These are phyloP conservation scores for Apiospora saccharicola DNA, from an alignment of 2,329 filamentous ascomycete species.

Conservation along the genomic window DNA sequence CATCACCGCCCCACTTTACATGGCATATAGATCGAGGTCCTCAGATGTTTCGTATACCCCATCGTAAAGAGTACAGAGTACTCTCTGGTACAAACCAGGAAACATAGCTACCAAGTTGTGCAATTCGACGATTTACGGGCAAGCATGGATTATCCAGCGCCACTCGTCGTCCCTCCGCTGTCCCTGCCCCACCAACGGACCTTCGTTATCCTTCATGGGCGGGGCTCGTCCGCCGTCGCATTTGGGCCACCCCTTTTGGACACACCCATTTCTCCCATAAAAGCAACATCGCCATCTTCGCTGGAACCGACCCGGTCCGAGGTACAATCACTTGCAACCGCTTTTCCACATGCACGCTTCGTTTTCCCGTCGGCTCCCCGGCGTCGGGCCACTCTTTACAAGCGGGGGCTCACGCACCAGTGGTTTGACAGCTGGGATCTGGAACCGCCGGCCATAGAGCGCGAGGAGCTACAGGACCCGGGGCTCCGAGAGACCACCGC, in stretches of 20 bases:
- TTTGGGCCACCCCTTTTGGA: conserved; percentile 51
- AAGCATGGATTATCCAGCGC: conserved; percentile 23
- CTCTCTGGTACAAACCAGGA: too few species aligned
- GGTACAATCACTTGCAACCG: conserved; percentile 38
- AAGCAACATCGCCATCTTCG: not conserved
- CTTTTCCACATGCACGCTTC: conserved; percentile 54
- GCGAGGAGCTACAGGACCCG: conserved; percentile 44
- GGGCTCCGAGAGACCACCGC: conserved; percentile 52
- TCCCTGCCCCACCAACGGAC: conserved; percentile 49
- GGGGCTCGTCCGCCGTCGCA: conserved; percentile 50
- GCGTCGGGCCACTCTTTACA: conserved; percentile 48
- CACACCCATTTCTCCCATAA: conserved; percentile 24
- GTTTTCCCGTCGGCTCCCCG: conserved; percentile 58
- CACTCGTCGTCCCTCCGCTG: conserved; percentile 28
- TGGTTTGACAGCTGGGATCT: conserved; percentile 55
- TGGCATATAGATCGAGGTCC: not conserved
- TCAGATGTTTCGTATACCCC: too few species aligned
- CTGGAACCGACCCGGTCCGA: conserved; percentile 22
- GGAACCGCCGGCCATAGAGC: conserved; percentile 31
- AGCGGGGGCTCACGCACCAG: conserved; percentile 48
- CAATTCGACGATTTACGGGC: too few species aligned
- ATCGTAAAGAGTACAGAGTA: too few species aligned
- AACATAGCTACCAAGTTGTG: too few species aligned
- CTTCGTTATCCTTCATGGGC: conserved; percentile 58
- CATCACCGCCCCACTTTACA: not conserved